These are phyloP conservation scores for Claviceps lovelessii DNA, from an alignment of 2,329 filamentous ascomycete genomes.

Conservation along the genomic window DNA sequence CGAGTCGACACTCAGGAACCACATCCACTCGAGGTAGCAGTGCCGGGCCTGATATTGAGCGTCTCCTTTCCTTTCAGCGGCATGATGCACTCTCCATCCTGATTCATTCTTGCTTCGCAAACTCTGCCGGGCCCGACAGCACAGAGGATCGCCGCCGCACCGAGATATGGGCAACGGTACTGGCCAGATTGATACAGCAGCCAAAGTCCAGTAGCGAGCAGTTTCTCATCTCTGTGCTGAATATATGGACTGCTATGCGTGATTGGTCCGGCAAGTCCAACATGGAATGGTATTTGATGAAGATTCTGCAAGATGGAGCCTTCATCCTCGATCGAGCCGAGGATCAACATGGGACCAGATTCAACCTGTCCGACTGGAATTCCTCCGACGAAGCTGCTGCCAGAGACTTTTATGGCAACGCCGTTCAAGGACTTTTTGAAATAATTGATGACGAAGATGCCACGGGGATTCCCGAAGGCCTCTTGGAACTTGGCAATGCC, in stretches of 20 bases:
- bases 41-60: conserved; percentile 56
- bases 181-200: conserved; percentile 67
- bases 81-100: conserved; percentile 75
- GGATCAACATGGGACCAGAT: conserved; percentile 57
- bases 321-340: conserved; percentile 80
- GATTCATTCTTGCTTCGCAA: conserved; percentile 79
- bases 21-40: conserved; percentile 27
- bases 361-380: conserved; percentile 58
- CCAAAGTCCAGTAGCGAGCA: conserved; percentile 64
- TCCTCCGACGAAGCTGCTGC: conserved; percentile 68
- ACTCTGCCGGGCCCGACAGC: conserved; percentile 68
- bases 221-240: conserved; percentile 70
- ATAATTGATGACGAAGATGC: conserved; percentile 73
- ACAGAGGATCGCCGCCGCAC: conserved; percentile 66
- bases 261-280: conserved; percentile 83
- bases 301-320: conserved; percentile 80
- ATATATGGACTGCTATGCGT: conserved; percentile 73
- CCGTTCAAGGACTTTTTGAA: conserved; percentile 68
- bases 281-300: conserved; percentile 90
- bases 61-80: conserved; percentile 75
- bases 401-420: conserved; percentile 77
- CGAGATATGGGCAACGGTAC: conserved; percentile 77
- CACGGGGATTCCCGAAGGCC: conserved; percentile 73
- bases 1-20: conserved; percentile 30
- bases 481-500: conserved; percentile 71